Conservation (phyloP, 176 grass and related monocot genomes). For the Aechmea fasciata region DNA sequence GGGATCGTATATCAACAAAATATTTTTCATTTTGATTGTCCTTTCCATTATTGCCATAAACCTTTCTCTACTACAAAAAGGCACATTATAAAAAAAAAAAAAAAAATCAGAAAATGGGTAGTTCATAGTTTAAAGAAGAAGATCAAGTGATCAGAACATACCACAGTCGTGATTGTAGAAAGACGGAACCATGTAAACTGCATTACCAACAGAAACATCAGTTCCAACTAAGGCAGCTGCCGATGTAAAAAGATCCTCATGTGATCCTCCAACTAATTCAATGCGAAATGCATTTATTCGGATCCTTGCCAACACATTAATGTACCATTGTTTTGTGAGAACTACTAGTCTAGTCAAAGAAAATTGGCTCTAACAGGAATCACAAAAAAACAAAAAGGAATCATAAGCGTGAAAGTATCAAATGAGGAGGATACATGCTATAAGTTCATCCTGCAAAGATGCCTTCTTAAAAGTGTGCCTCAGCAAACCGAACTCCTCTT, state of each 20-base stretch:
- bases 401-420: neutral
- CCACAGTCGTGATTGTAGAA: constrained; percentile 95
- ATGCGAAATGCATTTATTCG: constrained; percentile 87
- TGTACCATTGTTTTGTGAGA: constrained; percentile 85
- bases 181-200: constrained; percentile 83
- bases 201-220: constrained; percentile 77
- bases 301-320: constrained; percentile 83
- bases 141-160: constrained; percentile 20
- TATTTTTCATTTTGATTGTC: neutral
- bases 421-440: constrained; percentile 61
- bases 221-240: constrained; percentile 45
- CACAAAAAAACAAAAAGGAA: neutral
- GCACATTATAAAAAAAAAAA: constrained; percentile 16
- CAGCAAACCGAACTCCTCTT: constrained; percentile 49
- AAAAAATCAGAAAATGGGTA: constrained; percentile 8
- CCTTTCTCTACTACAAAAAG: neutral
- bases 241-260: constrained; percentile 67
- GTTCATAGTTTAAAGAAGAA: constrained; percentile 2
- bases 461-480: constrained; percentile 44
- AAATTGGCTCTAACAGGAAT: constrained; percentile 10
- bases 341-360: constrained; percentile 57
- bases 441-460: constrained; percentile 38
- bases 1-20: too few relatives aligned
- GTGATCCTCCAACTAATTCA: constrained; percentile 64
- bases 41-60: neutral